A percentile compares a stretch with the other conserved stretches of the same genome.
phyloP scores from a whole-genome alignment of 129 eudicot species.

The Saussurea involucrata region DNA sequence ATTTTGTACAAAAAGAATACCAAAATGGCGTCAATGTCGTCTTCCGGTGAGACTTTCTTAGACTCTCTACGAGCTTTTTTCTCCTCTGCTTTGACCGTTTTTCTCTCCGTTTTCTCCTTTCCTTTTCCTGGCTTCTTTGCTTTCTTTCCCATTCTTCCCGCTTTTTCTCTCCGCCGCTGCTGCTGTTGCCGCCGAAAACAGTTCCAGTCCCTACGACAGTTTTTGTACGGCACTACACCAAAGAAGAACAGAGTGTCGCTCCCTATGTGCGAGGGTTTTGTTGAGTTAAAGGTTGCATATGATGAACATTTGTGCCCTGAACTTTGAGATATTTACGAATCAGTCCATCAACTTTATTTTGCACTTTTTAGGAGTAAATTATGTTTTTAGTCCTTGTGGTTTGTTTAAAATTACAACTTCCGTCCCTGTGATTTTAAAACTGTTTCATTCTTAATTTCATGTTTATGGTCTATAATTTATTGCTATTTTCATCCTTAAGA shows the following conservation, averaged over 20 bases:
- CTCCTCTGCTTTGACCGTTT: conserved; percentile 87
- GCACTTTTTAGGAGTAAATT: not conserved
- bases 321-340: not conserved
- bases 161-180: not conserved
- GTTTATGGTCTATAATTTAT: no score
- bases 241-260: not conserved
- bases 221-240: conserved; percentile 17
- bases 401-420: no score
- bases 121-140: conserved; percentile 95
- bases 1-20: conserved; percentile 27
- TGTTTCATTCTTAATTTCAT: no score
- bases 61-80: conserved; percentile 83
- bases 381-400: no score
- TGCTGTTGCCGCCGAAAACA: not conserved
- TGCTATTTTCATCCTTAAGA: no score
- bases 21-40: conserved; percentile 95
- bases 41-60: conserved; percentile 88
- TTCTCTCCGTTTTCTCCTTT: conserved; percentile 90
- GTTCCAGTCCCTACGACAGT: not conserved
- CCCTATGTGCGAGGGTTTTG: conserved; percentile 21
- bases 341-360: conserved; percentile 7
- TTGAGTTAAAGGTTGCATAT: not conserved
- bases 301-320: not conserved
- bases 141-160: conserved; percentile 76
- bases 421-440: no score